These are phyloP conservation scores for Pleurotus salmoneostramineus DNA, from an alignment of 768 basidiomycete species.

Conservation along the genomic window DNA sequence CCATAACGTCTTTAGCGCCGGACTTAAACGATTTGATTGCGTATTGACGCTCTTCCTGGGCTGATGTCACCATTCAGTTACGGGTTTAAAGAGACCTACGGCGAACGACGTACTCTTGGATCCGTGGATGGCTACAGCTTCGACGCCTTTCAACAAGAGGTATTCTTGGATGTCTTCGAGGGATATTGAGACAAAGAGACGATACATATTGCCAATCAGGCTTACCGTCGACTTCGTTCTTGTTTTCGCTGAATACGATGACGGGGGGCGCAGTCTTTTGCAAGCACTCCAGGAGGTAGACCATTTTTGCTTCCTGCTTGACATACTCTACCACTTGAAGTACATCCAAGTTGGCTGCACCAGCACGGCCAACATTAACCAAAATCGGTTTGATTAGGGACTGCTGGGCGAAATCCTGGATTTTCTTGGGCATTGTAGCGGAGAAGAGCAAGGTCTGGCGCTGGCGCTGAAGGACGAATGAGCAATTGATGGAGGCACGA, in stretches of 20 bases:
- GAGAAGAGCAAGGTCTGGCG: constrained; percentile 96
- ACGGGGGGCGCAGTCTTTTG: constrained; percentile 99
- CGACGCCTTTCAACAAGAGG: constrained; percentile 91
- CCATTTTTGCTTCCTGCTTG: constrained; percentile 99
- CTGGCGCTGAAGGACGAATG: constrained; percentile 60
- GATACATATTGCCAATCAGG: not conserved
- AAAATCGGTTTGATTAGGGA: constrained; percentile 93
- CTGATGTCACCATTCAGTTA: constrained; percentile 32
- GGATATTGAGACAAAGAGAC: constrained; percentile 3
- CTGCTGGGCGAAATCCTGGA: constrained; percentile 97
- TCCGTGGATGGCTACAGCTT: constrained; percentile 98
- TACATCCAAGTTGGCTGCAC: constrained; percentile 96
- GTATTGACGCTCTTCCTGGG: constrained; percentile 98
- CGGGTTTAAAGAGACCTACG: not conserved
- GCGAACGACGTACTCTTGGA: constrained; percentile 72
- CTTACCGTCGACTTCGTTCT: constrained; percentile 99
- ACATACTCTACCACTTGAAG: constrained; percentile 97
- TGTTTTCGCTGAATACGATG: constrained; percentile 97
- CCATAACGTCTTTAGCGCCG: constrained; percentile 98
- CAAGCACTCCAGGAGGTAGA: constrained; percentile 93
- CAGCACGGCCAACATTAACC: constrained; percentile 97
- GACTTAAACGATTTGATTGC: constrained; percentile 98
- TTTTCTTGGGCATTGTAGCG: constrained; percentile 98
- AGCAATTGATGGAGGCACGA: not conserved
- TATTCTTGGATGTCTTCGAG: constrained; percentile 96